Evolutionary conservation across 2,329 filamentous ascomycete genomes (phyloP), one percentile per base, ranked within the genome.

Genomic region (Arthrocladium fulminans): DNA sequence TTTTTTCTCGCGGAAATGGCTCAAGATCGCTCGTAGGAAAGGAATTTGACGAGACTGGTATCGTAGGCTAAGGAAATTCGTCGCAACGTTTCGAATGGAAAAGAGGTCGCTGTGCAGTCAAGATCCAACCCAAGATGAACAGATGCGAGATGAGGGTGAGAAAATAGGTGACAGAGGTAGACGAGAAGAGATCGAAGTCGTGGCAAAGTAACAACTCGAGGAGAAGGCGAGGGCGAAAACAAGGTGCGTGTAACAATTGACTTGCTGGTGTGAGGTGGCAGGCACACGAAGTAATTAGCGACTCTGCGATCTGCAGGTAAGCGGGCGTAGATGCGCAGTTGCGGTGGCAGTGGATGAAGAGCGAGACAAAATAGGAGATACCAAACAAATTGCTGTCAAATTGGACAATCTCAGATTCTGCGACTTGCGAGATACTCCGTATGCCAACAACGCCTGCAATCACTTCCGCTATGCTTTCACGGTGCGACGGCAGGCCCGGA

Each of bases 351-450:
- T 15, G n/a, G 13, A n/a, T 35, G 43, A 51, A 52, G 52, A 39
- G 45, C 25, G 40, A 48, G 51, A 51, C 58, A 51, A 53, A 56
- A 55, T 50, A 58, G 53, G 49, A 56, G 54, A 57, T n/a, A 8
- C 32, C 32, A 8, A 15, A 15, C 13, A 35, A 15, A 35, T 35
- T 7, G 32, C 6, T 35, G 4, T 13, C 7, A 15, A 35, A 15
- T 6, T 35, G 6, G 32, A 15, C 5, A n/a, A 15, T 35, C n/a
- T 35, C 32, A 35, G 13, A 35, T 35, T n/a, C 6, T 7, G n/a
- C 35, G 24, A 17, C 24, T 30, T 29, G 29, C 6, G 3, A 43
- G 13, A 13, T 35, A 15, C 32, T 15, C n/a, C 32, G 27, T 29
- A n/a, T n/a, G n/a, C n/a, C n/a, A n/a, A n/a, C 32, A 15, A n/a